Conservation (phyloP, 2,329 filamentous ascomycete species). For the Fusarium nanum region DNA sequence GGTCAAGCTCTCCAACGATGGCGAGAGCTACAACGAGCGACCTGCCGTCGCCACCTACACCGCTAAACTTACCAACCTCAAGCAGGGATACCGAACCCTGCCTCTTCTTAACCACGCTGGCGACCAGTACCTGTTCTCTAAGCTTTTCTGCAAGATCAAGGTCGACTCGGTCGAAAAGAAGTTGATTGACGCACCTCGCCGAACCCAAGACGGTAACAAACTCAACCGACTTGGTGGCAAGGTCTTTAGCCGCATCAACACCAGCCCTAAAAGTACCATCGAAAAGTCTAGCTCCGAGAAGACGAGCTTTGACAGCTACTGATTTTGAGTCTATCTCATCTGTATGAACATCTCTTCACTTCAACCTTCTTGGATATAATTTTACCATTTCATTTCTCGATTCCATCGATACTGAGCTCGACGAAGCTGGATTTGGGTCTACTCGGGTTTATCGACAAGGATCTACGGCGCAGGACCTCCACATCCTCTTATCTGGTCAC, state of each 20-base stretch:
- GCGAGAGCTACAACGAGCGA: slow-evolving; percentile 70
- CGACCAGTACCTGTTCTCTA: slow-evolving; percentile 94
- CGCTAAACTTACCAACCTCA: slow-evolving; percentile 88
- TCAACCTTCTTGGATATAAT: slow-evolving; percentile 44
- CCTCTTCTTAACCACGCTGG: slow-evolving; percentile 89
- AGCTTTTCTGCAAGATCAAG: slow-evolving; percentile 89
- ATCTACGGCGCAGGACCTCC: slow-evolving; percentile 19
- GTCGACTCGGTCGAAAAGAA: slow-evolving; percentile 69
- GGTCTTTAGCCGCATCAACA: slow-evolving; percentile 67
- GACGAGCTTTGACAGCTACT: slow-evolving; percentile 57
- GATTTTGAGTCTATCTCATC: slow-evolving; percentile 35
- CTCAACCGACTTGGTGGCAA: slow-evolving; percentile 68
- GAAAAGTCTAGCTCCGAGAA: slow-evolving; percentile 65
- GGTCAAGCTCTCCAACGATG: slow-evolving; percentile 86
- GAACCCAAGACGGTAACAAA: slow-evolving; percentile 59
- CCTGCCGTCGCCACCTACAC: slow-evolving; percentile 87
- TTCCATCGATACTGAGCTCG: slow-evolving; percentile 33
- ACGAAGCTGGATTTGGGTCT: slow-evolving; percentile 23
- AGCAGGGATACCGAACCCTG: slow-evolving; percentile 91
- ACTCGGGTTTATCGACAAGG: slow-evolving; percentile 27
- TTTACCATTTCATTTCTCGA: slow-evolving; percentile 34
- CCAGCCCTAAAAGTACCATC: slow-evolving; percentile 64
- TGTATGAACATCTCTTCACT: slow-evolving; percentile 39
- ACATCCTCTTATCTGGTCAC: slow-evolving; percentile 19
- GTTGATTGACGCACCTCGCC: slow-evolving; percentile 63